A percentile compares a stretch with the other conserved stretches of the same genome.
These are phyloP conservation scores for Smittium mucronatum DNA, from an alignment of 371 early-diverging fungal species.

Conservation along the genomic window DNA sequence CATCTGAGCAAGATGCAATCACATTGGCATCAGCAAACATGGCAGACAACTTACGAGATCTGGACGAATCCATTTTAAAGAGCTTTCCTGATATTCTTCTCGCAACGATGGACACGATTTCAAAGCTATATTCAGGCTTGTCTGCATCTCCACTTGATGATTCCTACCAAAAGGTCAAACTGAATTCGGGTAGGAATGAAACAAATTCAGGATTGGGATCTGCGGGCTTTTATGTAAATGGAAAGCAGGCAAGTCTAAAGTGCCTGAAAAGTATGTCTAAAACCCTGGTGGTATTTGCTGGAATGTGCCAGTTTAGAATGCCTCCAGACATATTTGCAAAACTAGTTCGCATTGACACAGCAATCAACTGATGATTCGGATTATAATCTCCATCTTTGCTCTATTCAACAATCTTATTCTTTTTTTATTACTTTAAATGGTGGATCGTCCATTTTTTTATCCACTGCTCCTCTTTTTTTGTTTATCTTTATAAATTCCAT, in stretches of 20 bases:
- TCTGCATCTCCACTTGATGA: slow-evolving; percentile 38
- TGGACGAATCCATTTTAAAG: slow-evolving; percentile 56
- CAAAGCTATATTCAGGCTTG: slow-evolving; percentile 38
- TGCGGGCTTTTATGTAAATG: slow-evolving; percentile 7
- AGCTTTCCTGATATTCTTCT: slow-evolving; percentile 65
- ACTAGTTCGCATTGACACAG: slow-evolving; percentile 58
- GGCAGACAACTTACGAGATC: slow-evolving; percentile 44
- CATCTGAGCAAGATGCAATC: background rate
- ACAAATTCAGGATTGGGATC: background rate
- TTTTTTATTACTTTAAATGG: too few species aligned
- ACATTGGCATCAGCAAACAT: slow-evolving; percentile 36
- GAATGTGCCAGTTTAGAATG: slow-evolving; percentile 67
- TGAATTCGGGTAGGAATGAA: background rate
- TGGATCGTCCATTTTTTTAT: too few species aligned
- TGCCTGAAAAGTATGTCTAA: slow-evolving; percentile 34
- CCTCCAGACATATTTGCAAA: slow-evolving; percentile 61
- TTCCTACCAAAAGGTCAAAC: background rate
- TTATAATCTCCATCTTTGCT: too few species aligned
- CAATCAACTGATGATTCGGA: too few species aligned
- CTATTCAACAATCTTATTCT: too few species aligned
- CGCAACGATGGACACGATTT: slow-evolving; percentile 52
- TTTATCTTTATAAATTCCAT: too few species aligned
- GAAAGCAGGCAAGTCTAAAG: slow-evolving; percentile 25
- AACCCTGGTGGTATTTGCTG: slow-evolving; percentile 62
- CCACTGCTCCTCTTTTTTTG: too few species aligned